These are phyloP conservation scores for Cladosporium sp. DNA, from an alignment of 2,329 filamentous ascomycete genomes.

Conservation along the genomic window DNA sequence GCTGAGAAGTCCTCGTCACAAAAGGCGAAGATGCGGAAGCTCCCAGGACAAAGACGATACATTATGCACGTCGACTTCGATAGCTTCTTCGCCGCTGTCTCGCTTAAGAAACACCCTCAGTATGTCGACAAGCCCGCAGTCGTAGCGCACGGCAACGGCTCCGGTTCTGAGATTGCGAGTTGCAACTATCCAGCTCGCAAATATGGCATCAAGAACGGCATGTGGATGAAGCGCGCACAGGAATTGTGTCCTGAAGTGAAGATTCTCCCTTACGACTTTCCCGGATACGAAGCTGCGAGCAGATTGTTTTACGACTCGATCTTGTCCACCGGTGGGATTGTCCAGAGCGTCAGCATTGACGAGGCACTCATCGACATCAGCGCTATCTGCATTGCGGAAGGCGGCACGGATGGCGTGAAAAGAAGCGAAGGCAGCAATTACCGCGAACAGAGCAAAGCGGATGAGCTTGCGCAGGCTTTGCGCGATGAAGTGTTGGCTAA, in stretches of 20 bases:
- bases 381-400: conserved; percentile 64
- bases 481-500: conserved; percentile 69
- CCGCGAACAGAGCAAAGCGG: conserved; percentile 76
- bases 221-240: conserved; percentile 96
- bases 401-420: conserved; percentile 66
- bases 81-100: conserved; percentile 96
- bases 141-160: conserved; percentile 83
- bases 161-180: conserved; percentile 91
- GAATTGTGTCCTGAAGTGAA: conserved; percentile 84
- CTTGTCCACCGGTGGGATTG: conserved; percentile 73
- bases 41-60: conserved; percentile 71
- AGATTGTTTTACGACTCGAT: conserved; percentile 84
- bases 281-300: conserved; percentile 90
- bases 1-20: conserved; percentile 64
- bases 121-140: conserved; percentile 77
- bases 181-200: conserved; percentile 91
- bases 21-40: conserved; percentile 54
- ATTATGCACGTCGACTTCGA: conserved; percentile 97
- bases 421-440: conserved; percentile 69
- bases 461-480: conserved; percentile 68
- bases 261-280: conserved; percentile 93
- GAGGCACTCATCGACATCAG: conserved; percentile 90
- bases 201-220: conserved; percentile 91
- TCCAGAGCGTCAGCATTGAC: conserved; percentile 96
- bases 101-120: conserved; percentile 74